A percentile compares a stretch with the other conserved stretches of the same genome.
Evolutionary conservation across 352 stramenopile species (phyloP).

Genomic region (Globisporangium echinulatum): DNA sequence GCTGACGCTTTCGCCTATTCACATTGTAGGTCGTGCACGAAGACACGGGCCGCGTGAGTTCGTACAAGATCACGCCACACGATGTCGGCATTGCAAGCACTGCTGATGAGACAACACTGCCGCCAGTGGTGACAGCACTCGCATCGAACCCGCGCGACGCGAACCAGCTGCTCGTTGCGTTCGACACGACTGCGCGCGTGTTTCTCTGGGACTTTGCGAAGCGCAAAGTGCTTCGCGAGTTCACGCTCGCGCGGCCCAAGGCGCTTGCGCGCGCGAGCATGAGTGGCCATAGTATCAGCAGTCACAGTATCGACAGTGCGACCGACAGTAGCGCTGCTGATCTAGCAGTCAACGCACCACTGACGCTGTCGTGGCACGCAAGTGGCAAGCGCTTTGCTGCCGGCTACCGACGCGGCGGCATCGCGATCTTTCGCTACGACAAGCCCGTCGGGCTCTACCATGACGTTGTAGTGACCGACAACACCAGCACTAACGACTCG

Average conservation of each 20-base stretch:
- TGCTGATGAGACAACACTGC: conserved; percentile 15
- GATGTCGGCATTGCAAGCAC: conserved; percentile 28
- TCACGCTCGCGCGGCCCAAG: conserved; percentile 18
- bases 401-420: conserved; percentile 55
- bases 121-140: conserved; percentile 39
- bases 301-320: not conserved
- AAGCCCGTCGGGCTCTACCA: conserved; percentile 46
- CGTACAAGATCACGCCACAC: conserved; percentile 51
- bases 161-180: conserved; percentile 60
- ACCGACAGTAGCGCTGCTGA: conserved; percentile 7
- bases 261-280: conserved; percentile 5
- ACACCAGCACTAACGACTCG: conserved; percentile 1
- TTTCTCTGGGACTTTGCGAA: conserved; percentile 69
- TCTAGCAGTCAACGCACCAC: conserved; percentile 31
- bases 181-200: conserved; percentile 39
- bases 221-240: conserved; percentile 46
- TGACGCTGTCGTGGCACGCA: conserved; percentile 66
- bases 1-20: not conserved
- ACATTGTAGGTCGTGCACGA: conserved; percentile 58
- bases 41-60: conserved; percentile 59
- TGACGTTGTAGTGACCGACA: conserved; percentile 5
- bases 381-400: conserved; percentile 72
- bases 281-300: not conserved
- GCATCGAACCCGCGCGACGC: conserved; percentile 48
- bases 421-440: conserved; percentile 52